These are phyloP conservation scores for Termitomyces sp. DNA, from an alignment of 768 basidiomycete genomes.

Conservation along the genomic window DNA sequence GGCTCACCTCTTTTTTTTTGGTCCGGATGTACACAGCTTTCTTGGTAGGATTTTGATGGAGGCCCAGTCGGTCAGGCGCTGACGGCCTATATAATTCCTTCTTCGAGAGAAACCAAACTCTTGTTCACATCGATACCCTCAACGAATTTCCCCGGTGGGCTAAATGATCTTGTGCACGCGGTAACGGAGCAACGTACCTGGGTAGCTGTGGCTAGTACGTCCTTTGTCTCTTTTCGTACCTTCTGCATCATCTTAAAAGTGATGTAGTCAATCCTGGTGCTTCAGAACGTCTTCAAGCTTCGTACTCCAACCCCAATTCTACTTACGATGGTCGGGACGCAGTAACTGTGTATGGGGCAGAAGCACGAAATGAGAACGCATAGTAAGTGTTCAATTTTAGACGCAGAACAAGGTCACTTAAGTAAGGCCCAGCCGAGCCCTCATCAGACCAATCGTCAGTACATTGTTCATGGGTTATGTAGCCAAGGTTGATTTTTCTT, in stretches of 20 bases:
- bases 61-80: constrained; percentile 40
- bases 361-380: constrained; percentile 57
- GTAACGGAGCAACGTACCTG: constrained; percentile 45
- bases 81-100: constrained; percentile 22
- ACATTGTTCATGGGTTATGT: too few relatives aligned
- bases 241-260: neutral
- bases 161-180: constrained; percentile 31
- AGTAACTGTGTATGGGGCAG: constrained; percentile 39
- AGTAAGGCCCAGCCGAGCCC: constrained; percentile 16
- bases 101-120: constrained; percentile 26
- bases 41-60: constrained; percentile 50
- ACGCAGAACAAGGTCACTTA: neutral
- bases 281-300: constrained; percentile 26
- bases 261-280: constrained; percentile 35
- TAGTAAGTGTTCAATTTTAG: constrained; percentile 34
- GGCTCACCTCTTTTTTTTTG: neutral
- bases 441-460: constrained; percentile 28
- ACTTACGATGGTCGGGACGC: constrained; percentile 43
- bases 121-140: constrained; percentile 35
- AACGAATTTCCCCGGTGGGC: constrained; percentile 35
- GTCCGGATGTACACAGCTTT: neutral
- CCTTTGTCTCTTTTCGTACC: neutral
- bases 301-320: constrained; percentile 30
- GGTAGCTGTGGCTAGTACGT: constrained; percentile 45
- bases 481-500: neutral